Evolutionary conservation across 108 stramenopile genomes (phyloP), one percentile per base, ranked within the genome.

Genomic region (Fistulifera solaris): DNA sequence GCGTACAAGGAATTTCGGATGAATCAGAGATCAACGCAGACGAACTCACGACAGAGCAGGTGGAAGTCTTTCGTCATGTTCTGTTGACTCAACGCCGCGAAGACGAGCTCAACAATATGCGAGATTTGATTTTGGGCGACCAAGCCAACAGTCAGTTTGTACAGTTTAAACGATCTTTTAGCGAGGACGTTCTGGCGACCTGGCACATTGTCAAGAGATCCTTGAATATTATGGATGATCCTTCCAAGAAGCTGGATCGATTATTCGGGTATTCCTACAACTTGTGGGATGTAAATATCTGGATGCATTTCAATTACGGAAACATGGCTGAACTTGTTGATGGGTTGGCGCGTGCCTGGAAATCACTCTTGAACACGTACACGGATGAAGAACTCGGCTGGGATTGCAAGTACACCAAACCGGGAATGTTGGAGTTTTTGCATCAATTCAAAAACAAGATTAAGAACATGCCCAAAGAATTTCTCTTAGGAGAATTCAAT

Each of bases 251-350:
- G 56, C 58, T 68, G 42, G 66, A 68, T 54, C 18, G 47, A 17
- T 27, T 68, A 14, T 63, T 68, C 41, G 67, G 61, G 15, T 67
- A 67, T 55, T 62, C 66, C 17, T 63, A 63, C 55, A 24, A 46
- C 16, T 56, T 68, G 28, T 19, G 27, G 26, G 11, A 28, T 1
- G 22, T 58, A 27, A 62, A 68, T 54, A 21, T 38, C 15, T 68
- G 67, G 59, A 68, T 68, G 62, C 55, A 68, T 18, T 55, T 58
- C 27, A 63, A 68, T 27, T 55, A 68, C 14, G 62, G 67, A 15
- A 56, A 17, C 0, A 68, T 68, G 62, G 62, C 25, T 6, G 62
- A 39, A 0, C 48, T 63, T 56, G 62, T 63, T 27, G 21, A 48
- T 38, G 62, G 46, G n/a, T 48, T 68, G 25, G 66, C 66, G 14